Base-by-base conservation (phyloP, 2,329 filamentous ascomycete species). In the Neofusicoccum kwambonambiense region DNA sequence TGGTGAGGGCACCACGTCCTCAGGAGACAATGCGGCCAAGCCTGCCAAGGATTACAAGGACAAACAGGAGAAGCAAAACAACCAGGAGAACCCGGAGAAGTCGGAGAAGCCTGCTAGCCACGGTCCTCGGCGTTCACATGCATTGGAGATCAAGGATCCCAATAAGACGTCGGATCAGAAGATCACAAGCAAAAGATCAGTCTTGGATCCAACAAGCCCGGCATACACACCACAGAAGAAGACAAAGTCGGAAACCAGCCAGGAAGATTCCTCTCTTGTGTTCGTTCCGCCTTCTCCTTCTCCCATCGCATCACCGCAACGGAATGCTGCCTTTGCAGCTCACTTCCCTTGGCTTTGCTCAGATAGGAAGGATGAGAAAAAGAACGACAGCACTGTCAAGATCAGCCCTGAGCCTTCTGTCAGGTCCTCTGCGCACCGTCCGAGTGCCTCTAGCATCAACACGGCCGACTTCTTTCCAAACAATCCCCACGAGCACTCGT, bases 391-490 rank as follows among this genome's bases (percentile, higher is more conserved):
- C 6, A 13, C 49, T 11, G 27, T 45, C 56, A 60, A 35, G 31
- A 37, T 37, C 37, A 50, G 42, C 22, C 65, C 51, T 15, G 63
- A 54, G 17, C 62, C 64, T 3, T 56, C 41, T 5, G 66, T 71
- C 27, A 69, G 65, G 47, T 68, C 68, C 34, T 64, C 63, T 12
- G 54, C 70, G 57, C 74, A 74, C 52, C 75, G 76, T 66, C 71
- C 69, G 39, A 79, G 77, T 66, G 65, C 77, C 31, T 77, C 77
- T 4, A 78, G 76, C 64, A 72, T 79, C 47, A 74, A 76, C 56
- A 79, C 77, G 6, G 75, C 73, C 22, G 77, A 79, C 64, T 79
- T 79, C 70, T 79, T 79, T 49, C 77, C 77, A 9, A 75, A 69
- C 8, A 78, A 78, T 52, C 75, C 77, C 9, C 75, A 78, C 37